These are phyloP conservation scores for Hypocreales sp. DNA, from an alignment of 2,329 filamentous ascomycete species.

Conservation along the genomic window DNA sequence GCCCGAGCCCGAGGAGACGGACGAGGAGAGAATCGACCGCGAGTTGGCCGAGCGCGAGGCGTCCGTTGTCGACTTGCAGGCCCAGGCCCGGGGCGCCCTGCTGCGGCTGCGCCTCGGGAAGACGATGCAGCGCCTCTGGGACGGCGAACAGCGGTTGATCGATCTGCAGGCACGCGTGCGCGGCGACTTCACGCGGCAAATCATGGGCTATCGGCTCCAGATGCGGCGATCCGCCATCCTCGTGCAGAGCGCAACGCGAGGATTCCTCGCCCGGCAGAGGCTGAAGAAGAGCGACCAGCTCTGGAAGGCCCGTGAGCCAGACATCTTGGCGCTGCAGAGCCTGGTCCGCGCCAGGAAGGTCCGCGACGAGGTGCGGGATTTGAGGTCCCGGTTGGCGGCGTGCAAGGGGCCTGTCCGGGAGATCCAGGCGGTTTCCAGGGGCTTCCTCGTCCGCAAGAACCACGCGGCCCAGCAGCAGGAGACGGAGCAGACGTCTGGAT, in stretches of 20 bases:
- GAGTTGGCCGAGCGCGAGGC: conserved; percentile 66
- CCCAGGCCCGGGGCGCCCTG: conserved; percentile 70
- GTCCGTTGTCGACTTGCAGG: conserved; percentile 65
- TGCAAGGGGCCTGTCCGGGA: conserved; percentile 48
- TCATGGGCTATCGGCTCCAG: conserved; percentile 64
- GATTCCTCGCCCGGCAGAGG: conserved; percentile 53
- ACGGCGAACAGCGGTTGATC: conserved; percentile 60
- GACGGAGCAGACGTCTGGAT: conserved; percentile 32
- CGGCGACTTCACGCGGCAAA: conserved; percentile 74
- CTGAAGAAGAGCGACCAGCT: conserved; percentile 47
- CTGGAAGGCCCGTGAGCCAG: conserved; percentile 54
- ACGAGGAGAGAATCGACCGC: conserved; percentile 74
- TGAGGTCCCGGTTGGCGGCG: conserved; percentile 42
- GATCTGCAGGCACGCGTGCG: conserved; percentile 78
- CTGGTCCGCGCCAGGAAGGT: conserved; percentile 56
- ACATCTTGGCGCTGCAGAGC: conserved; percentile 70
- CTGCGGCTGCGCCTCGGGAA: conserved; percentile 62
- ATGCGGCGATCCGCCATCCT: conserved; percentile 70
- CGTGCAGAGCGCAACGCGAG: conserved; percentile 67
- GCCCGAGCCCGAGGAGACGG: conserved; percentile 70
- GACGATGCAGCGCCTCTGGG: conserved; percentile 83
- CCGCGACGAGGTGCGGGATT: conserved; percentile 39
- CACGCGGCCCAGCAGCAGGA: conserved; percentile 39
- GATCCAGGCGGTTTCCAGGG: conserved; percentile 51
- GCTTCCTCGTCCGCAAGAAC: conserved; percentile 46